Percentiles rank a stretch among this genome's conserved stretches.
phyloP scores from a whole-genome alignment of 2,329 filamentous ascomycete genomes.

The Scedosporium minutisporum region DNA sequence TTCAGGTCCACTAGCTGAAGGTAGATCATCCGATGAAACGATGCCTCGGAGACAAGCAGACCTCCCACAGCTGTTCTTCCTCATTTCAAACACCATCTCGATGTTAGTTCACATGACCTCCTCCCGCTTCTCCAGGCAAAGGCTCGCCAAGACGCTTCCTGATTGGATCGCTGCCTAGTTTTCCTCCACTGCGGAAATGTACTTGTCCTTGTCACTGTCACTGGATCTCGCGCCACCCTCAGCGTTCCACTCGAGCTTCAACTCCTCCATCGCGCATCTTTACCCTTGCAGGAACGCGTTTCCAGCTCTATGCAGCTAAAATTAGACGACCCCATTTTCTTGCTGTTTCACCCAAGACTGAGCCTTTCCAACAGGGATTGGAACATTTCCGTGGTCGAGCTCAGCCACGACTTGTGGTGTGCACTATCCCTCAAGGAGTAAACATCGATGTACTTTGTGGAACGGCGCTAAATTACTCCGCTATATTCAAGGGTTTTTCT shows the following conservation, averaged over 20 bases:
- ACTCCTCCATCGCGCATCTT: neutral
- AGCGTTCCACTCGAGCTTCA: neutral
- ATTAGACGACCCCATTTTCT: neutral
- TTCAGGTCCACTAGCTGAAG: neutral
- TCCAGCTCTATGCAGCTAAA: neutral
- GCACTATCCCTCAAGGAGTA: no score
- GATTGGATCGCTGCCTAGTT: conserved; percentile 1
- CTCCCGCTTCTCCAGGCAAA: neutral
- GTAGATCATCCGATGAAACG: neutral
- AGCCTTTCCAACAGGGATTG: neutral
- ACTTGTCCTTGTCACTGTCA: neutral
- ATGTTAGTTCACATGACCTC: neutral
- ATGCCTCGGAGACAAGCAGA: neutral
- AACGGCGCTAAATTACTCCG: no score
- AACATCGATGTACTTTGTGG: no score
- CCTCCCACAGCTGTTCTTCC: neutral
- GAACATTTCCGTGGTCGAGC: no score
- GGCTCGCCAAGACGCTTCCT: neutral
- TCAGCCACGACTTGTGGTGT: no score
- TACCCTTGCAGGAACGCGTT: neutral
- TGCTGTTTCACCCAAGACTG: neutral
- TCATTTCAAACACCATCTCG: neutral
- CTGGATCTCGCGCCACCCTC: neutral
- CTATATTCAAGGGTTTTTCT: no score
- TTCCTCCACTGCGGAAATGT: neutral